Evolutionary conservation across 768 basidiomycete species (phyloP).

Genomic region (Sporobolomyces phaffii): DNA sequence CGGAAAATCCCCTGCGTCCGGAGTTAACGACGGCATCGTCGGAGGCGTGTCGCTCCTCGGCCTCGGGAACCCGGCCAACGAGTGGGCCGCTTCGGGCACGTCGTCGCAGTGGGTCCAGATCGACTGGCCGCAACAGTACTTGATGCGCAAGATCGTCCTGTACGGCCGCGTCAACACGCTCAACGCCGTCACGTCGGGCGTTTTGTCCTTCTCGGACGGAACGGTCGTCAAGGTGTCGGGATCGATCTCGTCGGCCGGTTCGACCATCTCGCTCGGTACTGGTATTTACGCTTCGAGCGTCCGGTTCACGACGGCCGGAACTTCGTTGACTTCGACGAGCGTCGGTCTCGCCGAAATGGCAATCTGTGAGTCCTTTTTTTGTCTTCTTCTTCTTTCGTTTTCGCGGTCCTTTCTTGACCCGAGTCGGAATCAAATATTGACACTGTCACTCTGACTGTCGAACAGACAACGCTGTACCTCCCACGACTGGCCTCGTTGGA

Average conservation of each 20-base stretch:
- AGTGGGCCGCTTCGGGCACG: slow-evolving; percentile 15
- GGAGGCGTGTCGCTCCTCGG: slow-evolving; percentile 22
- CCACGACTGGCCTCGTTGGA: background rate
- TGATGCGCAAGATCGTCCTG: slow-evolving; percentile 21
- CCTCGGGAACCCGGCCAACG: slow-evolving; percentile 11
- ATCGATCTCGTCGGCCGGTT: slow-evolving; percentile 10
- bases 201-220: slow-evolving; percentile 11
- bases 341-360: slow-evolving; percentile 30
- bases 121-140: slow-evolving; percentile 10
- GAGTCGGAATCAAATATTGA: no score
- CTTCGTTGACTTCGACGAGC: background rate
- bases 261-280: slow-evolving; percentile 19
- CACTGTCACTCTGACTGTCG: background rate
- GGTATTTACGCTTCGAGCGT: slow-evolving; percentile 16
- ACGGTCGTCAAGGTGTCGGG: slow-evolving; percentile 16
- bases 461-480: slow-evolving; percentile 13
- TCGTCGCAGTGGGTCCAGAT: slow-evolving; percentile 18
- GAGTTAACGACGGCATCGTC: slow-evolving; percentile 20
- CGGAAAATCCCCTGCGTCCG: slow-evolving; percentile 1
- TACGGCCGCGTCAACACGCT: background rate
- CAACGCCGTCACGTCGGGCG: background rate
- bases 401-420: no score
- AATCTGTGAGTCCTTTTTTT: slow-evolving; percentile 11
- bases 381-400: background rate
- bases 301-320: slow-evolving; percentile 13